Base-by-base conservation (phyloP, 2,329 filamentous ascomycete species). In the Sporothrix pallida region DNA sequence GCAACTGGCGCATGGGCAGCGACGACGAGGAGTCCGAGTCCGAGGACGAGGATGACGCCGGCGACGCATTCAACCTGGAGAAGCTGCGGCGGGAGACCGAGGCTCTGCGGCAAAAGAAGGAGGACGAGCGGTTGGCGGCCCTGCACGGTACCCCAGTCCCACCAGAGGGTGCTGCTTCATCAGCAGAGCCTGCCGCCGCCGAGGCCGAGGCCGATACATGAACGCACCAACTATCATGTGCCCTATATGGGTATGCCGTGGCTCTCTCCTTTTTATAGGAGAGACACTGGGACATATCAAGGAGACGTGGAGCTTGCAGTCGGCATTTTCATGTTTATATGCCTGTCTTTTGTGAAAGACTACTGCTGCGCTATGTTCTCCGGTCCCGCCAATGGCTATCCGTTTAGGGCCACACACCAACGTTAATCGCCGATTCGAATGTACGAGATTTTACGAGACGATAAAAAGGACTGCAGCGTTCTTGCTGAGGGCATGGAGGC, bases 61-160 rank as follows among this genome's bases (percentile, higher is more conserved):
- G 84, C 75, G 3, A 91, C 79, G 1, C 85, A 3, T 98, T 91
- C 90, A 97, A 97, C 79, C 83, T 98, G 78, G 91, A 94, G 78
- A 93, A 91, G 75, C 83, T 98, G 81, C 89, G 96, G 74, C 86
- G 87, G 79, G 95, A 98, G 86, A 99, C 96, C 0, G 93, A 97
- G 81, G 89, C 88, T 2, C 80, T 95, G 44, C 87, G 90, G 69
- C 86, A 90, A 76, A 87, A 86, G 85, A 95, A 92, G 81, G 95
- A 98, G 82, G 91, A 94, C 77, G 93, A 97, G 56, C 85, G 89
- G 26, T 75, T 91, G 77, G 79, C 80, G 26, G 76, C 78, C 13
- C 62, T 77, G 17, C 72, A 76, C 54, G 78, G 75, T 4, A 48
- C 15, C 13, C 44, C 72, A 3, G 58, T 31, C 12, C 44, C 56